Base-by-base conservation (phyloP, 1,284 basidiomycete species). In the Naganishia sp. region DNA sequence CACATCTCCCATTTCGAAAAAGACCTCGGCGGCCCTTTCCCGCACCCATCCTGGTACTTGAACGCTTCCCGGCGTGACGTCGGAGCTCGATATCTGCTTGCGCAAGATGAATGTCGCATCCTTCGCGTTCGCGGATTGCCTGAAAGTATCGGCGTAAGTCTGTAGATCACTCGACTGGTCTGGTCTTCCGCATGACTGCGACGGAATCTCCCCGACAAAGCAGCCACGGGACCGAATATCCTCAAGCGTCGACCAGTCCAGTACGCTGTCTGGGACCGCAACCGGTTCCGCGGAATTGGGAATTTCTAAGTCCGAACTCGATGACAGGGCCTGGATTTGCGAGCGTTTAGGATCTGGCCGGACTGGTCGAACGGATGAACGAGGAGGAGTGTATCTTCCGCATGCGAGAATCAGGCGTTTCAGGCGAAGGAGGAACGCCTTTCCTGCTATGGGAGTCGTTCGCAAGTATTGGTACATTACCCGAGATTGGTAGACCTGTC, bases 31-130 rank as follows among this genome's bases (percentile, higher is more conserved):
- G 0, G 90, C 90, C 9, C 94, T 84, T 75, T 97, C 94, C 44
- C 95, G 82, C 28, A 98, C 83, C 95, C 96, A 99, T 0, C 94
- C 94, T 0, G 95, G 95, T 48, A 99, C 86, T 23, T n/a, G 31
- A 9, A 55, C 21, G 28, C 25, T 6, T 48, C 46, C 63, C 18
- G 16, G 21, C 18, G 33, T 21, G 18, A 31, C 63, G 66, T 23
- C 39, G 52, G 11, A 44, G 54, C 46, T 71, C 70, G 59, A 70
- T 71, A 15, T 66, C 45, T 11, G 70, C 57, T 0, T 55, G 56
- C 45, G 33, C 21, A 61, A 7, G 7, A 25, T 43, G 33, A 61
- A 61, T 16, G 59, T 61, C 36, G 59, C 59, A 43, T 61, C 48
- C 18, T 43, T 52, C 6, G 59, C 39, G 36, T 43, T 33, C 25